Conservation (phyloP, 139 green algal genomes). For the Edaphochlamys debaryana region DNA sequence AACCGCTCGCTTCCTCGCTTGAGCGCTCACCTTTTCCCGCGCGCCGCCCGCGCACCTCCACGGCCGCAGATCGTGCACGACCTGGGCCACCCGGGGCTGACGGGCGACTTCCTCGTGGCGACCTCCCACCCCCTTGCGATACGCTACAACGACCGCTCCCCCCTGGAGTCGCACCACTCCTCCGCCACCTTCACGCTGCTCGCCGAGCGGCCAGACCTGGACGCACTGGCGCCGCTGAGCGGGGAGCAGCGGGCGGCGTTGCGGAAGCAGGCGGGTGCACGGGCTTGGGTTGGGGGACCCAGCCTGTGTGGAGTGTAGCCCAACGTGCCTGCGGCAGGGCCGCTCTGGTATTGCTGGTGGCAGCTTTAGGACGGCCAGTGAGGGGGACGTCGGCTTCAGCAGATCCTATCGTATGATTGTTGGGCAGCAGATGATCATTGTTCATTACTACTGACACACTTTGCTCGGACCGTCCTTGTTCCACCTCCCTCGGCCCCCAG, state of each 20-base stretch:
- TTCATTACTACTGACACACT: too few species aligned
- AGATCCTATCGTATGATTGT: neutral
- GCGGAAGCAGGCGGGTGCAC: conserved; percentile 19
- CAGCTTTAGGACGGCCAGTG: too few species aligned
- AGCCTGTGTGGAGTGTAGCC: too few species aligned
- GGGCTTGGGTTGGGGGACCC: neutral
- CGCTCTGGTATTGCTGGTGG: too few species aligned
- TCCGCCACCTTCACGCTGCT: conserved; percentile 38
- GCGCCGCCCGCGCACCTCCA: too few species aligned
- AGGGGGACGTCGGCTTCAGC: too few species aligned
- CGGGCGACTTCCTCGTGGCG: conserved; percentile 64
- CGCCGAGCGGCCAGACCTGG: conserved; percentile 28
- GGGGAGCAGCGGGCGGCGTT: conserved; percentile 2
- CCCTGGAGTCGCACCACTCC: conserved; percentile 53
- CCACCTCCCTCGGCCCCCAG: neutral
- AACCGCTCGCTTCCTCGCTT: neutral
- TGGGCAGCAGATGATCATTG: neutral
- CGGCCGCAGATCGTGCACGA: conserved; percentile 49
- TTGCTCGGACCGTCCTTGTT: too few species aligned
- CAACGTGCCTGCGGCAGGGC: too few species aligned
- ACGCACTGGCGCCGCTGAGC: conserved; percentile 44
- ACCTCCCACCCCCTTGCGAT: conserved; percentile 49
- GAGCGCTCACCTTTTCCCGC: neutral
- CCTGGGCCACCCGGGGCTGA: conserved; percentile 56
- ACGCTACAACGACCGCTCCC: conserved; percentile 52